phyloP scores from a whole-genome alignment of 805 yeast genomes.

The Candida nemodendra region DNA sequence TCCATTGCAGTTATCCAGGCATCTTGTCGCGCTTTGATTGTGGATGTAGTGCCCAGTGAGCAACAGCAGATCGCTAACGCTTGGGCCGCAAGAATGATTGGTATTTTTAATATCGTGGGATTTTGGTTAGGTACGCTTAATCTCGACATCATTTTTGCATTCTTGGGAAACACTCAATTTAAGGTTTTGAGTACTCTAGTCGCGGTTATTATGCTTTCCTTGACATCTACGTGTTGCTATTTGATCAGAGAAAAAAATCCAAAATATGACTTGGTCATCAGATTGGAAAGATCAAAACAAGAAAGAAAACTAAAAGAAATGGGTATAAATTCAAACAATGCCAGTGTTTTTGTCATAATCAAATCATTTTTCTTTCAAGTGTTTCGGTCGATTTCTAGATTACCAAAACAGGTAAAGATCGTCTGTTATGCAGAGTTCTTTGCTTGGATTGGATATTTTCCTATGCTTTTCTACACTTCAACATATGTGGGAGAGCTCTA shows the following conservation, averaged over 20 bases:
- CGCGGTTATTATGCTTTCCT: conserved; percentile 37
- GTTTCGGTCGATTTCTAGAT: conserved; percentile 31
- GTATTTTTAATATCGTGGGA: conserved; percentile 57
- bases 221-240: conserved; percentile 41
- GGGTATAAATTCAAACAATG: conserved; percentile 34
- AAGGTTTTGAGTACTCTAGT: conserved; percentile 47
- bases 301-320: conserved; percentile 32
- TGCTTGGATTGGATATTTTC: conserved; percentile 71
- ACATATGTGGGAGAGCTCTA: conserved; percentile 64
- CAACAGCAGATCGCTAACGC: conserved; percentile 63
- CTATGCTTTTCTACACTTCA: conserved; percentile 62
- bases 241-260: conserved; percentile 52
- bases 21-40: conserved; percentile 57
- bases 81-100: conserved; percentile 66
- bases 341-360: conserved; percentile 17
- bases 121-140: conserved; percentile 52
- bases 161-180: conserved; percentile 50
- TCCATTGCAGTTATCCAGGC: conserved; percentile 61
- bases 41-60: conserved; percentile 55
- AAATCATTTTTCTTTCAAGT: conserved; percentile 36
- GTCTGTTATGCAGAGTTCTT: conserved; percentile 59
- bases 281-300: conserved; percentile 37
- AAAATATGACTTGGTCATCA: conserved; percentile 38
- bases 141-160: conserved; percentile 37
- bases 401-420: conserved; percentile 50